Evolutionary conservation across 1,284 basidiomycete species (phyloP), one percentile per base, ranked within the genome.

Genomic region (Pseudozyma pruni): DNA sequence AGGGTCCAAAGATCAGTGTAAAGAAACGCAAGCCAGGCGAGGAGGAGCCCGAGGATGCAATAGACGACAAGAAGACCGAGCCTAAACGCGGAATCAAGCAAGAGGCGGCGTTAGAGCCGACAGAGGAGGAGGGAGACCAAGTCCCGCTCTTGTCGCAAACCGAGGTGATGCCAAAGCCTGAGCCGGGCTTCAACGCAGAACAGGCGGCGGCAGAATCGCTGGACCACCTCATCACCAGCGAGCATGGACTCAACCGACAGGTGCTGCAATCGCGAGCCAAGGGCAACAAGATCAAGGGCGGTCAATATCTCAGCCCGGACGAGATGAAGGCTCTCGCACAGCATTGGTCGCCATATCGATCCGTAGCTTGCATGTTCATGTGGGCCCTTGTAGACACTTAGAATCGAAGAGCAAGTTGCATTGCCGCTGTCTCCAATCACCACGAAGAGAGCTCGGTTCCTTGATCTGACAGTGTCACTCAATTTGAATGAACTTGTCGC

Each of bases 251-350:
- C 5, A 38, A 43, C 37, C 50, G 46, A 17, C 49, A 55, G 13
- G 63, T 64, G 25, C 66, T 81, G 7, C 55, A 67, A 38, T 49
- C 61, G 10, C 55, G 79, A n/a, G 53, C 48, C 16, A 58, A 74
- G 13, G 80, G 80, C 8, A 76, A 78, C 43, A 81, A 80, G 62
- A 72, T 75, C 46, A 78, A 78, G 37, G 76, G 74, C 16, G 71
- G 75, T 0, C 71, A 76, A 43, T 81, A 81, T 35, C 52, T 80
- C 43, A 78, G 72, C 29, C 71, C 72, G 1, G 56, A 72, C 20
- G 80, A 81, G 54, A 81, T 81, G 80, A 55, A 68, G 45, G 61
- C 62, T 19, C 72, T 81, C 1, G 73, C 79, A 1, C 56, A 53
- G 23, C 42, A 50, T 0, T 81, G 80, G 80, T 64, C 52, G 9